Base-by-base conservation (phyloP, 2,329 filamentous ascomycete genomes). In the Proliferodiscus dingleyae region DNA sequence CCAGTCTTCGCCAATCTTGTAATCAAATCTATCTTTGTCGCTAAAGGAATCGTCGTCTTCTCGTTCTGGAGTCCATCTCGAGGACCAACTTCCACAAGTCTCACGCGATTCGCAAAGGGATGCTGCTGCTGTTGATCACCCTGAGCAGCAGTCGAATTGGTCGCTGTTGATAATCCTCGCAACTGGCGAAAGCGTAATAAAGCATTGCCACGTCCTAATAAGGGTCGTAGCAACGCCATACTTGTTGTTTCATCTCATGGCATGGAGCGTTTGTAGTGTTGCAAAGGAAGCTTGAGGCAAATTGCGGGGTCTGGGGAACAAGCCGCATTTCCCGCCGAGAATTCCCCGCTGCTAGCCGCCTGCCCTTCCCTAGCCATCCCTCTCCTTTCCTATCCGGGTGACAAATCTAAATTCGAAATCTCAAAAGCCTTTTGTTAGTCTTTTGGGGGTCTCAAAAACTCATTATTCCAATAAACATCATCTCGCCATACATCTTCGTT, bases 11-110 rank as follows among this genome's bases (percentile, higher is more conserved):
- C 78, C 50, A 94, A 69, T 49, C 78, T 72, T 55, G 83, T 75
- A 30, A 94, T 85, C 43, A 94, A 67, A 55, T 89, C 80, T 45
- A 91, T 77, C 66, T 94, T 94, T 2, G 82, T 89, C 5, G 74
- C 71, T 9, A 87, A 70, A 0, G 86, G 72, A 52, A 94, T 84
- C 22, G 73, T 73, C 52, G 72, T 78, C 68, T 85, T 86, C 70
- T 93, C 86, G 62, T 93, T 94, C 64, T 95, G 88, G 43, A 94
- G 69, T n/a, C 88, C 88, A 70, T 94, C 88, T 54, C 88, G 76
- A 26, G 88, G 87, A 7, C 87, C 87, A 51, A 94, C 88, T 69
- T 94, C 88, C 51, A 93, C 83, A 30, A 94, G 81, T 66, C 72
- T 75, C 50, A 81, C 74, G 13, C 53, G 56, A 44, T 64, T 62